Conservation (phyloP, 495 filamentous ascomycete species). For the Hapsidospora chrysogenum region DNA sequence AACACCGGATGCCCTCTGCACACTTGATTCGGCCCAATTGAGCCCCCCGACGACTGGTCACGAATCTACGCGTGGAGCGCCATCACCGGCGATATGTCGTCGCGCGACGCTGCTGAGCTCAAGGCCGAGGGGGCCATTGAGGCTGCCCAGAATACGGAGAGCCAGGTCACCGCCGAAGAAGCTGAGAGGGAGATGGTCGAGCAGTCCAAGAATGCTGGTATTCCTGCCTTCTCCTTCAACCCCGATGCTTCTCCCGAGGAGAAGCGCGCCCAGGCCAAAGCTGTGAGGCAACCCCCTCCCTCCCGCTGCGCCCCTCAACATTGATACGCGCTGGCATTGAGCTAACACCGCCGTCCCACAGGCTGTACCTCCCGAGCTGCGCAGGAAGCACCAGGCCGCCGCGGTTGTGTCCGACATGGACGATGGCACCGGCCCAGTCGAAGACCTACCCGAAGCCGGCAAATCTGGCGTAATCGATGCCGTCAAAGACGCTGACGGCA, state of each 20-base stretch:
- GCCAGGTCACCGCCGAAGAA: conserved; percentile 46
- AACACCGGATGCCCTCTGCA: background rate
- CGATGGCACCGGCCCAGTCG: conserved; percentile 47
- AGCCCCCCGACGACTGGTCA: background rate
- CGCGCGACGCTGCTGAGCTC: conserved; percentile 33
- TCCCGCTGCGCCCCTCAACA: too few relatives aligned
- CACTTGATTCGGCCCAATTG: conserved; percentile 1
- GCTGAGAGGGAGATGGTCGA: conserved; percentile 54
- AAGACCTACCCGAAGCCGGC: conserved; percentile 62
- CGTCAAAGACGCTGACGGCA: conserved; percentile 24
- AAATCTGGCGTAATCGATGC: conserved; percentile 44
- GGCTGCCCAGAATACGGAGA: conserved; percentile 50
- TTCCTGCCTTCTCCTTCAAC: conserved; percentile 69
- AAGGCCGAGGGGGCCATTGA: conserved; percentile 66
- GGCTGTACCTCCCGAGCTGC: conserved; percentile 39
- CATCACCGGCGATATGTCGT: background rate
- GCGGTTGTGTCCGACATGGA: conserved; percentile 62
- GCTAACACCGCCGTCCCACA: conserved; percentile 4
- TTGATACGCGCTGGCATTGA: background rate
- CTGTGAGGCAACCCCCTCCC: conserved; percentile 48
- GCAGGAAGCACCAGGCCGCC: conserved; percentile 47
- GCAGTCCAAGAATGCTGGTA: conserved; percentile 60
- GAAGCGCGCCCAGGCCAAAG: conserved; percentile 62
- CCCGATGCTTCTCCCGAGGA: conserved; percentile 70
- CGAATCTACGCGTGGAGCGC: background rate